Conservation (phyloP, 73 alveolate species). For the Paramecium caudatum region DNA sequence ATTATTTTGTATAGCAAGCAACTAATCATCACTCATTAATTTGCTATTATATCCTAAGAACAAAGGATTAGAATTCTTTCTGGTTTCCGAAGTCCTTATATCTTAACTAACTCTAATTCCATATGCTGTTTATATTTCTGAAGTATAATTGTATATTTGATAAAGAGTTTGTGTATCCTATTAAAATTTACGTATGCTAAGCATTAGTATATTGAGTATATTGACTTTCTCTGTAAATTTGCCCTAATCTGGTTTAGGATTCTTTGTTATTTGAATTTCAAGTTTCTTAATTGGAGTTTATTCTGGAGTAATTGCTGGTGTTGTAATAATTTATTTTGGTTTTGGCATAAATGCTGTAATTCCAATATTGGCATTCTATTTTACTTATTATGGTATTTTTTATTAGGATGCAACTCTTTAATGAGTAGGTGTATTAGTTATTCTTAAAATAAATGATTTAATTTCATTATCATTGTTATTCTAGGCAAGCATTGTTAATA, state of each 20-base stretch:
- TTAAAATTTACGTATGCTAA: background rate
- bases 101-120: conserved; percentile 29
- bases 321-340: too few relatives aligned
- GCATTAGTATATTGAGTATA: background rate
- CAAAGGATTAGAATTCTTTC: background rate
- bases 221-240: too few relatives aligned
- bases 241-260: too few relatives aligned
- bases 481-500: too few relatives aligned
- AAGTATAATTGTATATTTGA: background rate
- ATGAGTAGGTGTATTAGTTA: background rate
- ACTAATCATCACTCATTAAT: background rate
- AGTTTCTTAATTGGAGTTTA: too few relatives aligned
- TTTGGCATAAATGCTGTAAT: background rate
- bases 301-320: too few relatives aligned
- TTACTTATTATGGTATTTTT: background rate
- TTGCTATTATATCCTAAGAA: background rate
- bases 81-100: background rate
- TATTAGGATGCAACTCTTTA: conserved; percentile 1
- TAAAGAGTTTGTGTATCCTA: background rate
- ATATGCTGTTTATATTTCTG: conserved; percentile 23
- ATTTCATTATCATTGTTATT: conserved; percentile 34
- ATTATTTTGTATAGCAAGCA: background rate
- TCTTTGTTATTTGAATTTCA: too few relatives aligned
- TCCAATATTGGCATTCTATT: background rate
- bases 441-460: background rate